Conservation (phyloP, 2,329 filamentous ascomycete genomes). For the Botrytis medusae region DNA sequence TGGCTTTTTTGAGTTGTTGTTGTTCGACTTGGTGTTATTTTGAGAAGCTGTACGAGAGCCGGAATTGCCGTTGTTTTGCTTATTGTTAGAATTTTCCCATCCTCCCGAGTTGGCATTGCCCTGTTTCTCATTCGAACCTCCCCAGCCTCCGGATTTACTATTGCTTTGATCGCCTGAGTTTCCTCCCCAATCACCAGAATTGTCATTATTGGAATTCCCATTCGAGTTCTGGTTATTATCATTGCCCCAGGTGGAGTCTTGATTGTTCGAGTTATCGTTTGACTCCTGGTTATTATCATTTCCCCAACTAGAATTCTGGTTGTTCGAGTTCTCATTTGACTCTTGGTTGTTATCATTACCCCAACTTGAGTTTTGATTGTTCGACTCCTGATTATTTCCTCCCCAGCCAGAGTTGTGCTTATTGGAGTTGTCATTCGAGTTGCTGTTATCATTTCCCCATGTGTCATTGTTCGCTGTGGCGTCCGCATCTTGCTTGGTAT, state of each 20-base stretch:
- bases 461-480: neutral
- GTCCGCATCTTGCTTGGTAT: neutral
- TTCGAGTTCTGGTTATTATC: constrained; percentile 25
- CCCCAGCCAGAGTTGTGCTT: constrained; percentile 13
- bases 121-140: constrained; percentile 8
- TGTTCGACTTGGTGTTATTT: neutral
- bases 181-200: constrained; percentile 25
- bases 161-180: neutral
- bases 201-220: constrained; percentile 8
- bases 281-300: neutral
- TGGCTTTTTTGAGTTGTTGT: constrained; percentile 5
- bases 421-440: constrained; percentile 3
- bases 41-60: constrained; percentile 23
- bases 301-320: constrained; percentile 9
- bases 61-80: constrained; percentile 17
- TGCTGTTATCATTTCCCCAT: constrained; percentile 1
- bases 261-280: constrained; percentile 12
- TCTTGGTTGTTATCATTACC: neutral
- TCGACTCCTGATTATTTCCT: constrained; percentile 24
- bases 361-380: constrained; percentile 16
- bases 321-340: constrained; percentile 17
- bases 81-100: neutral
- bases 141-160: neutral
- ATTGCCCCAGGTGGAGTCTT: constrained; percentile 11
- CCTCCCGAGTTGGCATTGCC: constrained; percentile 18